Conservation (phyloP, 176 grass and related monocot species). For the Triticum dicoccoides region DNA sequence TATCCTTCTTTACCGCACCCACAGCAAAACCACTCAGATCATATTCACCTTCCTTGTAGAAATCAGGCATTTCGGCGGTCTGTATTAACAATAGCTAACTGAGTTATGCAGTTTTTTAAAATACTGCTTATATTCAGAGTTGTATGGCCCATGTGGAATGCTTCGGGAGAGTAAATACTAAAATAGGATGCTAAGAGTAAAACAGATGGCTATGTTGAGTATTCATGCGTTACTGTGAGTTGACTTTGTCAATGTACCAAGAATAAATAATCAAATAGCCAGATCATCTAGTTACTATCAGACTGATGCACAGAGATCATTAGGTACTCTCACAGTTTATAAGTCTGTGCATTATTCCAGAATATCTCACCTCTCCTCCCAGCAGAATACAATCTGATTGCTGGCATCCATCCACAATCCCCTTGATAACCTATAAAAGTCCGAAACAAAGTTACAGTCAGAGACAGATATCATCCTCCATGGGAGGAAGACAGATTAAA, state of each 20-base stretch:
- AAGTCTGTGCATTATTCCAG: background rate
- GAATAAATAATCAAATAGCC: conserved; percentile 1
- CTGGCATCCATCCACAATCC: conserved; percentile 85
- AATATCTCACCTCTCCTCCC: conserved; percentile 75
- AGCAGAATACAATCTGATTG: conserved; percentile 81
- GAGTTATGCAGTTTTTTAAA: background rate
- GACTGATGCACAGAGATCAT: background rate
- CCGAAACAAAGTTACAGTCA: background rate
- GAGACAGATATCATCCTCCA: background rate
- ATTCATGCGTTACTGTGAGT: background rate
- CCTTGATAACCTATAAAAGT: conserved; percentile 74
- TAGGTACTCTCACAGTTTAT: background rate
- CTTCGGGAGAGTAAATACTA: background rate
- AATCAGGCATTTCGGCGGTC: conserved; percentile 99
- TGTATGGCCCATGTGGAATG: background rate
- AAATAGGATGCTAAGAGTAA: background rate
- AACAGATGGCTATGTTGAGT: background rate
- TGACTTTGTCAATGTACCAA: background rate
- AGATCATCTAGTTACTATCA: background rate
- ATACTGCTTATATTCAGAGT: background rate
- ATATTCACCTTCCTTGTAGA: conserved; percentile 86
- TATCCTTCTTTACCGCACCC: conserved; percentile 77
- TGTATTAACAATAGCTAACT: conserved; percentile 15
- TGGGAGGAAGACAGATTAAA: background rate
- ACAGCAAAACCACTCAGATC: conserved; percentile 96